Evolutionary conservation across 2,329 filamentous ascomycete genomes (phyloP).

Genomic region (Sporothrix pallida): DNA sequence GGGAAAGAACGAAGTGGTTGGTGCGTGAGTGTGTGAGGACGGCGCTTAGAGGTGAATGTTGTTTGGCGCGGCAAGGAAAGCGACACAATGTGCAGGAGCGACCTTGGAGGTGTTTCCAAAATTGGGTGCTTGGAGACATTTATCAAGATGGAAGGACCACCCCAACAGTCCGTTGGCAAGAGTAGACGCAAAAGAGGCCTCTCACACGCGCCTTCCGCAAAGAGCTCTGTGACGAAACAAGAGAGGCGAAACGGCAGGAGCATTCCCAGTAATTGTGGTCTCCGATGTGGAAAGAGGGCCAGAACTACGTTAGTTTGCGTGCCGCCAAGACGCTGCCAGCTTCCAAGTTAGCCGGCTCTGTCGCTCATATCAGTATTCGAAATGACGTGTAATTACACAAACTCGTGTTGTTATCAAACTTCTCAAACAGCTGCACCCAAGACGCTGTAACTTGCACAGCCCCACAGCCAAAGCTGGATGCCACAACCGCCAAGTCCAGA

Average conservation of each 20-base stretch:
- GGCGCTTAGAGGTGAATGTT: conserved; percentile 36
- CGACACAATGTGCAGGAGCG: conserved; percentile 17
- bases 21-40: conserved; percentile 20
- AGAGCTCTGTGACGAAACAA: conserved; percentile 5
- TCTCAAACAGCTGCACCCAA: neutral
- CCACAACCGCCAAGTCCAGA: neutral
- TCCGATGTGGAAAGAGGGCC: neutral
- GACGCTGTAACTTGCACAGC: conserved; percentile 17
- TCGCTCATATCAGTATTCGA: neutral
- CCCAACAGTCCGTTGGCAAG: neutral
- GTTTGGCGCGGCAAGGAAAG: conserved; percentile 36
- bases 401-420: neutral
- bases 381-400: conserved; percentile 13
- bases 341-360: neutral
- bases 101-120: conserved; percentile 11
- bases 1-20: conserved; percentile 13
- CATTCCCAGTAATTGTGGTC: neutral
- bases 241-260: neutral
- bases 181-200: conserved; percentile 15
- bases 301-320: conserved; percentile 9
- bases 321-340: conserved; percentile 24
- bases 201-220: conserved; percentile 23
- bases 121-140: neutral
- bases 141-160: neutral
- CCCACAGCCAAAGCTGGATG: neutral